Evolutionary conservation across 2,329 filamentous ascomycete genomes (phyloP).

Genomic region (Aurifilum marmelostoma): DNA sequence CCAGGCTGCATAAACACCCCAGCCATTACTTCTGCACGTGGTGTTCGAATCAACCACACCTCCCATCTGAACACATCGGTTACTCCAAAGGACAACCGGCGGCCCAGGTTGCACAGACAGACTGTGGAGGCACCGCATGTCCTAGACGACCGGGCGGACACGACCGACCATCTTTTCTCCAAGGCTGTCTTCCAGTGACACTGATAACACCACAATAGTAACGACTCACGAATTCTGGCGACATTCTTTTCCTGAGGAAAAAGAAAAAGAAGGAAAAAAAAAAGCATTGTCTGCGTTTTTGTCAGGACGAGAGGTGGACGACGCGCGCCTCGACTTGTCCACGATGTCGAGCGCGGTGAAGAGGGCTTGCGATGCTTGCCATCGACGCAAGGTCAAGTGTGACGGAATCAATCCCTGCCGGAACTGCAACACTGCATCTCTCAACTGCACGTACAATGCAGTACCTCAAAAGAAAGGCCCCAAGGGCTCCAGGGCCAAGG

Average conservation of each 20-base stretch:
- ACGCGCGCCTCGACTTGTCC: slow-evolving; percentile 1
- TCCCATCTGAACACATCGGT: slow-evolving; percentile 4
- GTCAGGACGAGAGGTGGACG: background rate
- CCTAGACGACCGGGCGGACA: background rate
- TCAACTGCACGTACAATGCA: slow-evolving; percentile 74
- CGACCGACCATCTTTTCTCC: background rate
- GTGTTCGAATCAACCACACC: background rate
- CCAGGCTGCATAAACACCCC: slow-evolving; percentile 25
- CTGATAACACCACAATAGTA: background rate
- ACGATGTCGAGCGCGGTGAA: slow-evolving; percentile 58
- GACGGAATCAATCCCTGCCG: slow-evolving; percentile 72
- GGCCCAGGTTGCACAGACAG: background rate
- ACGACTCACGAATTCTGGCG: background rate
- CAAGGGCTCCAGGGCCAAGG: slow-evolving; percentile 74
- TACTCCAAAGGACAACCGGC: background rate
- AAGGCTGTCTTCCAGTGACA: background rate
- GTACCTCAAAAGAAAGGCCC: slow-evolving; percentile 78
- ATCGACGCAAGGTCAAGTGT: slow-evolving; percentile 75
- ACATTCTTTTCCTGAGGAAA: background rate
- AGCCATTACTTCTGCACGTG: slow-evolving; percentile 20
- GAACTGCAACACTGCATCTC: slow-evolving; percentile 68
- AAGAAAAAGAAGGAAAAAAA: background rate
- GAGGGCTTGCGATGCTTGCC: slow-evolving; percentile 72
- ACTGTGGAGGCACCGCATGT: background rate
- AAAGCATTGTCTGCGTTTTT: background rate